A percentile compares a stretch with the other conserved stretches of the same genome.
Evolutionary conservation across 2,329 filamentous ascomycete genomes (phyloP).

Genomic region (Botrytis byssoidea): DNA sequence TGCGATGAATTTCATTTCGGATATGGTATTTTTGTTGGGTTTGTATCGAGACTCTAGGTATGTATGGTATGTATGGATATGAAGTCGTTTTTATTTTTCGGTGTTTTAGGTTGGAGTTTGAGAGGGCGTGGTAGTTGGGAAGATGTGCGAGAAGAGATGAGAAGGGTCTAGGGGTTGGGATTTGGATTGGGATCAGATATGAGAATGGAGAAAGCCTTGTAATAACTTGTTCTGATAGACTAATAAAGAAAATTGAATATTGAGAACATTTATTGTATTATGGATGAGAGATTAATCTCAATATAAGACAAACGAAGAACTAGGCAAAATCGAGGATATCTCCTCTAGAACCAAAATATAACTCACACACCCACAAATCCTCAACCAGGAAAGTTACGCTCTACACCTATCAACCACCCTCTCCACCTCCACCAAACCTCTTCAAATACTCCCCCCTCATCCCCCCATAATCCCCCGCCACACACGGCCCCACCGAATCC

Average conservation of each 20-base stretch:
- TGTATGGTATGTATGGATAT: no score
- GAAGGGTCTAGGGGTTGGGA: no score
- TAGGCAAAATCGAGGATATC: background rate
- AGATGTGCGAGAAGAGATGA: background rate
- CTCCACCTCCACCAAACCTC: background rate
- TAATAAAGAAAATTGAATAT: background rate
- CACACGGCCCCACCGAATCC: slow-evolving; percentile 2
- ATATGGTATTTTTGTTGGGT: no score
- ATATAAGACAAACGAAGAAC: background rate
- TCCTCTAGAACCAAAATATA: background rate
- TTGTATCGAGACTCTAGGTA: no score
- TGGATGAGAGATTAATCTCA: background rate
- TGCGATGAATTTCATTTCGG: no score
- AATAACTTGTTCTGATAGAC: background rate
- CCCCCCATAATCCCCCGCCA: background rate
- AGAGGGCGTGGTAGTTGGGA: background rate
- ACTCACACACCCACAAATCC: background rate
- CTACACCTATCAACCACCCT: background rate
- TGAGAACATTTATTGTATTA: background rate
- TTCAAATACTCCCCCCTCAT: background rate
- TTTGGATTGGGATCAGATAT: background rate
- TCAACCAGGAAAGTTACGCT: background rate
- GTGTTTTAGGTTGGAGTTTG: background rate
- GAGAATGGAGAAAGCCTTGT: no score
- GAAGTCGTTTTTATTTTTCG: no score